Percentiles rank a stretch among this genome's conserved stretches.
phyloP scores from a whole-genome alignment of 805 yeast species.

The Myxozyma neglecta region DNA sequence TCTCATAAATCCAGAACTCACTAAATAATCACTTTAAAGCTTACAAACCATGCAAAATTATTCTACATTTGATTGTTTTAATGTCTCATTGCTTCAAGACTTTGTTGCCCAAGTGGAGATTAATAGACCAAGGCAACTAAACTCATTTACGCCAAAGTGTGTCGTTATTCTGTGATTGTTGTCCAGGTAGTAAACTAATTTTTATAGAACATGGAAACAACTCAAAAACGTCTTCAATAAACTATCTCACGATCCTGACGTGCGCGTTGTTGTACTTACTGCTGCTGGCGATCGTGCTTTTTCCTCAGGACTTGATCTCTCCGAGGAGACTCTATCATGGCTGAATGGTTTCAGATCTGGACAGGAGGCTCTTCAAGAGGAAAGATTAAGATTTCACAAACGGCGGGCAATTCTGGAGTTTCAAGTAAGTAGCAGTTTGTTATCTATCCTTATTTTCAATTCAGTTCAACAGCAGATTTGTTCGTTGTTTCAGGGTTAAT shows the following conservation, averaged over 20 bases:
- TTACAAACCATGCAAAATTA: neutral
- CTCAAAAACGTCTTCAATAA: slow-evolving; percentile 50
- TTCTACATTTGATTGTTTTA: slow-evolving; percentile 38
- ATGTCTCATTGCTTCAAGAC: slow-evolving; percentile 46
- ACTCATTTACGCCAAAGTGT: slow-evolving; percentile 49
- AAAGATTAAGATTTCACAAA: slow-evolving; percentile 37
- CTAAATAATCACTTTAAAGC: neutral
- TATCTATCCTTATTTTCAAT: slow-evolving; percentile 21
- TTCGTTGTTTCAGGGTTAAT: slow-evolving; percentile 1
- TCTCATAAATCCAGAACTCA: neutral
- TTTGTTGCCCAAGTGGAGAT: slow-evolving; percentile 59
- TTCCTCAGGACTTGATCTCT: slow-evolving; percentile 64
- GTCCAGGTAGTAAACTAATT: neutral
- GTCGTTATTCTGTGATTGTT: neutral
- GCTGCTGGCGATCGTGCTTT: slow-evolving; percentile 57
- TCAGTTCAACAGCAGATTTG: neutral
- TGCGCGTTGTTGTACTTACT: slow-evolving; percentile 58
- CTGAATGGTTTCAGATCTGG: slow-evolving; percentile 26
- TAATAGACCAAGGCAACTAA: slow-evolving; percentile 60
- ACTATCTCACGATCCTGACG: slow-evolving; percentile 48
- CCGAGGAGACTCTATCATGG: slow-evolving; percentile 26
- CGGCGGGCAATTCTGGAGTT: slow-evolving; percentile 52
- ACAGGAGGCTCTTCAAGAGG: slow-evolving; percentile 25
- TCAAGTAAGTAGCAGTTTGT: slow-evolving; percentile 44
- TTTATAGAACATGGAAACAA: slow-evolving; percentile 55